These are phyloP conservation scores for Podila epigama DNA, from an alignment of 192 early-diverging fungal genomes.

Conservation along the genomic window DNA sequence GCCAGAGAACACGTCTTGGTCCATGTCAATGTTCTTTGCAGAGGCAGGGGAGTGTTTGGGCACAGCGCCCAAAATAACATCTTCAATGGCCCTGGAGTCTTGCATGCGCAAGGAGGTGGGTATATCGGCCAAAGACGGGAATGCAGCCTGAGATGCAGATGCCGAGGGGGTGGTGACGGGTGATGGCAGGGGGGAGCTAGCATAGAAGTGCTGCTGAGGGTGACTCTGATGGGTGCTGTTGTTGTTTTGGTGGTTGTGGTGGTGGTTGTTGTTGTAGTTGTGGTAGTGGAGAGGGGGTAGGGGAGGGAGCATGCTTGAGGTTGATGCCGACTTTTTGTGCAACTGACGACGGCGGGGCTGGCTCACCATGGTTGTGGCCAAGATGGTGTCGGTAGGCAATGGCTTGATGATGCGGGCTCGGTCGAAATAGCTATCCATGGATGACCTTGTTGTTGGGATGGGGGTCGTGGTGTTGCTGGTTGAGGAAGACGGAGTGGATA, in stretches of 20 bases:
- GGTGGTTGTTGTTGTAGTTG: neutral
- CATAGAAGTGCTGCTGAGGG: neutral
- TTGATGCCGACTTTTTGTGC: neutral
- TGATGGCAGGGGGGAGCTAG: neutral
- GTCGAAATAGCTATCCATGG: conserved; percentile 16
- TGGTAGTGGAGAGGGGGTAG: neutral
- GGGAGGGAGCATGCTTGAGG: conserved; percentile 1
- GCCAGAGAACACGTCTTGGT: neutral
- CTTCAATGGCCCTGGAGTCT: neutral
- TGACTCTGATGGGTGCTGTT: neutral
- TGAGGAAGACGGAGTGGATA: no score
- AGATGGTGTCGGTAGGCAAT: conserved; percentile 14
- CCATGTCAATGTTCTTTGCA: no score
- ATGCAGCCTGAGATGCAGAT: neutral
- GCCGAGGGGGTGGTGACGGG: neutral
- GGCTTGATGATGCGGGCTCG: conserved; percentile 21
- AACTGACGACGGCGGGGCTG: conserved; percentile 1
- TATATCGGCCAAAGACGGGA: conserved; percentile 2
- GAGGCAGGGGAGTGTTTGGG: neutral
- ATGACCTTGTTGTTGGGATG: conserved; percentile 1
- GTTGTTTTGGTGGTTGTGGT: conserved; percentile 2
- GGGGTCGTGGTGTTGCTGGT: no score
- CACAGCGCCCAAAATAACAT: neutral
- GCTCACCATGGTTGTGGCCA: conserved; percentile 38
- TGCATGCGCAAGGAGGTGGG: neutral